phyloP scores from a whole-genome alignment of 257 asterid species.

The Salvia rosmarinus region DNA sequence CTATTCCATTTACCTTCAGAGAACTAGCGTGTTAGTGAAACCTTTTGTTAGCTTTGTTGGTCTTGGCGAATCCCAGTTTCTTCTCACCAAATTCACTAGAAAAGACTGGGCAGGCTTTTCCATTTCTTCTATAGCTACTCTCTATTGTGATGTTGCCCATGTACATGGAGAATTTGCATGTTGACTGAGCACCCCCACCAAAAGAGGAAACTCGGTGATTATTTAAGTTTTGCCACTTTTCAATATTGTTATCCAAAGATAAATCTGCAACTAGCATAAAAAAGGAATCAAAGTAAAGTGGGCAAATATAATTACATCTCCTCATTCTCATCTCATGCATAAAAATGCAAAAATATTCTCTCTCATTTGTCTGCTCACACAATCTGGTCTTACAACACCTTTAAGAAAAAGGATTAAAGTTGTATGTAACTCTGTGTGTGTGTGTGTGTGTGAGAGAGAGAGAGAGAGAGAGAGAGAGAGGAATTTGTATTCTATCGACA shows the following conservation, averaged over 20 bases:
- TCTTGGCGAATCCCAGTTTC: background rate
- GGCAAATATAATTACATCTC: background rate
- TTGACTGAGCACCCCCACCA: background rate
- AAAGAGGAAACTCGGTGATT: no score
- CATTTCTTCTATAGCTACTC: background rate
- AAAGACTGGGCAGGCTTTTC: background rate
- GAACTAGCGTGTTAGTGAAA: background rate
- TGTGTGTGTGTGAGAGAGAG: no score
- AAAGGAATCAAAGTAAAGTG: background rate
- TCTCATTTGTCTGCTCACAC: no score
- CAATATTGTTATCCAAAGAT: background rate
- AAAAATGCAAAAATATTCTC: no score
- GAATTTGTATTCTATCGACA: no score
- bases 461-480: no score
- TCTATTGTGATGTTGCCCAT: background rate
- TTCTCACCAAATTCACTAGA: constrained; percentile 5
- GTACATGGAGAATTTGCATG: background rate
- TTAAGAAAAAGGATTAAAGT: no score
- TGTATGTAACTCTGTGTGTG: no score
- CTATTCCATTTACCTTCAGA: background rate
- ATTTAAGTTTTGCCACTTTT: background rate
- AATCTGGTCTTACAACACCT: no score
- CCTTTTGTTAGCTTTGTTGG: background rate
- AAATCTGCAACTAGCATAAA: background rate
- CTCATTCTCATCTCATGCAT: background rate